Conservation (phyloP, 495 filamentous ascomycete genomes). For the Sordaria brevicollis region DNA sequence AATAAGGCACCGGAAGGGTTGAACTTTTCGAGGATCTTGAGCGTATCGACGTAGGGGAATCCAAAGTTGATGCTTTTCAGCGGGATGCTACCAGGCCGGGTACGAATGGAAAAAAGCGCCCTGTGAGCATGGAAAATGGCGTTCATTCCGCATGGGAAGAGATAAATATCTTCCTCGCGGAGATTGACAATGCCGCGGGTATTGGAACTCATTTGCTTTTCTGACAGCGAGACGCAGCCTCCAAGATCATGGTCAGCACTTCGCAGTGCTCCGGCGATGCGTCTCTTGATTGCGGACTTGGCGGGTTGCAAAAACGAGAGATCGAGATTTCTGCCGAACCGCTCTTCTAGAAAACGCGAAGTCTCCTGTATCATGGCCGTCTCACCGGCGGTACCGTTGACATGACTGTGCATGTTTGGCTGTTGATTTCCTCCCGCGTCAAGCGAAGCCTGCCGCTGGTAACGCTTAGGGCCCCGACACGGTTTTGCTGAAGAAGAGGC, state of each 20-base stretch:
- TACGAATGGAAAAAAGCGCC: slow-evolving; percentile 48
- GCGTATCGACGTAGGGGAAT: slow-evolving; percentile 92
- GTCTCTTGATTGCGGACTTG: slow-evolving; percentile 71
- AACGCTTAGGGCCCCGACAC: slow-evolving; percentile 59
- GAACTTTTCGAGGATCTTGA: slow-evolving; percentile 92
- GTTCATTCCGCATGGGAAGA: slow-evolving; percentile 87
- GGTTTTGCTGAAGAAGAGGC: slow-evolving; percentile 26
- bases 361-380: slow-evolving; percentile 46
- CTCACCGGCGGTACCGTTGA: background rate
- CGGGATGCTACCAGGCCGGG: slow-evolving; percentile 24
- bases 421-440: slow-evolving; percentile 19
- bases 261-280: slow-evolving; percentile 81
- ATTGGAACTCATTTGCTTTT: slow-evolving; percentile 28
- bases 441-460: slow-evolving; percentile 51
- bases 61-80: slow-evolving; percentile 63
- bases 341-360: slow-evolving; percentile 79
- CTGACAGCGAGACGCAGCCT: slow-evolving; percentile 17
- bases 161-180: slow-evolving; percentile 78
- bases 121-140: slow-evolving; percentile 86
- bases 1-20: slow-evolving; percentile 75
- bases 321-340: slow-evolving; percentile 87
- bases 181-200: slow-evolving; percentile 56
- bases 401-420: slow-evolving; percentile 1
- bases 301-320: slow-evolving; percentile 66
- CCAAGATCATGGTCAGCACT: slow-evolving; percentile 53